Percentiles rank a stretch among this genome's conserved stretches.
phyloP scores from a whole-genome alignment of 2,329 filamentous ascomycete genomes.

The Rutstroemia sp. region DNA sequence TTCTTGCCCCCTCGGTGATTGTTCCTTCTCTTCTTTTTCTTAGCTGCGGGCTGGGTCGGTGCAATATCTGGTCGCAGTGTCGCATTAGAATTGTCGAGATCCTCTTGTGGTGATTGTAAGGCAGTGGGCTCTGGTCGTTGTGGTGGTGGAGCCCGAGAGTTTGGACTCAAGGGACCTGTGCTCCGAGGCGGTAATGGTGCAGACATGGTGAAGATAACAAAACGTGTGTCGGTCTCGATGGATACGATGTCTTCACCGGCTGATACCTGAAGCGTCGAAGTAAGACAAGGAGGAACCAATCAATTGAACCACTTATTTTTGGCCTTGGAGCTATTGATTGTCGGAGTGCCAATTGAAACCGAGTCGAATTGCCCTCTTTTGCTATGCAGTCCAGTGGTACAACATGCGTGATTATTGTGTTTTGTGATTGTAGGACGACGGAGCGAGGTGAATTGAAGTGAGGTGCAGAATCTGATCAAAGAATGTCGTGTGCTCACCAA shows the following conservation, averaged over 20 bases:
- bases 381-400: neutral
- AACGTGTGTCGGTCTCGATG: neutral
- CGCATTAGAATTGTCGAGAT: slow-evolving; percentile 12
- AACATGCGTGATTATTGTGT: neutral
- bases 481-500: neutral
- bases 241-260: neutral
- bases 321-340: too few relatives aligned
- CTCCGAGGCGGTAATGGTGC: slow-evolving; percentile 16
- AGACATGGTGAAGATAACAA: slow-evolving; percentile 14
- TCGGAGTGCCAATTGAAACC: neutral
- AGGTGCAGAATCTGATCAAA: neutral
- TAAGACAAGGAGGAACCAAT: neutral
- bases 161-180: slow-evolving; percentile 10
- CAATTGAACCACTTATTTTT: too few relatives aligned
- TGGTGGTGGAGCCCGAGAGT: slow-evolving; percentile 7
- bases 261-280: neutral
- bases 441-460: neutral
- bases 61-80: slow-evolving; percentile 16
- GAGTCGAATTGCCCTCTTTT: neutral
- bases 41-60: slow-evolving; percentile 11
- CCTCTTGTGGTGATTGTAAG: slow-evolving; percentile 15
- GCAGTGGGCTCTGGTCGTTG: slow-evolving; percentile 22
- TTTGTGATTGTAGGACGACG: neutral
- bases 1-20: slow-evolving; percentile 72
- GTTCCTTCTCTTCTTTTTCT: slow-evolving; percentile 67